A percentile compares a stretch with the other conserved stretches of the same genome.
Evolutionary conservation across 192 early-diverging fungal genomes (phyloP).

Genomic region (Linnemannia schmuckeri): DNA sequence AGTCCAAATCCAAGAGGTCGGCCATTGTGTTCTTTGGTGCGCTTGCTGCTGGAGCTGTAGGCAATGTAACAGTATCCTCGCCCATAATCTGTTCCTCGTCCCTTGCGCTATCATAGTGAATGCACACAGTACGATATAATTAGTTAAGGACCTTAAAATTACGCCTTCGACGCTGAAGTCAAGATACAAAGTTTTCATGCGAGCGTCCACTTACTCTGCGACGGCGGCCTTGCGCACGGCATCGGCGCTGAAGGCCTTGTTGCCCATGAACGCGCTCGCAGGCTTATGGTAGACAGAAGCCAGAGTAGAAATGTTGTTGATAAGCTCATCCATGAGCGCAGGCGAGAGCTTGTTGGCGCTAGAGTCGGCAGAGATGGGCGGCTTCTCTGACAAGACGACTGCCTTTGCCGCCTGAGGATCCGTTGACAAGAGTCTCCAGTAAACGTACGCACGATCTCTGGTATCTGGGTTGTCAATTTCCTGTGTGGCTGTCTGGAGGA

Average conservation of each 20-base stretch:
- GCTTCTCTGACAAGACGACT: constrained; percentile 91
- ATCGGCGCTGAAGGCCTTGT: constrained; percentile 70
- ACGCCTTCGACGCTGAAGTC: background rate
- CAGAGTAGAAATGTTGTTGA: constrained; percentile 87
- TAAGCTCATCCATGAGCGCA: constrained; percentile 86
- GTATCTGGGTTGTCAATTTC: constrained; percentile 95
- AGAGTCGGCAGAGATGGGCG: constrained; percentile 82
- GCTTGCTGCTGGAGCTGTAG: constrained; percentile 53
- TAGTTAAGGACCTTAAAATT: constrained; percentile 26
- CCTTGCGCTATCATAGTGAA: constrained; percentile 56
- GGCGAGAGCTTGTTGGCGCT: constrained; percentile 68
- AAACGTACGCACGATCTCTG: constrained; percentile 96
- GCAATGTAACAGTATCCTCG: constrained; percentile 58
- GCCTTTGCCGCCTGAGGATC: constrained; percentile 94
- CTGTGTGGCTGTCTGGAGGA: constrained; percentile 90
- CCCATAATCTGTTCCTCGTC: constrained; percentile 59
- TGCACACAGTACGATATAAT: background rate
- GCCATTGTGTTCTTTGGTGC: constrained; percentile 71
- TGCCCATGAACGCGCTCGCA: constrained; percentile 80
- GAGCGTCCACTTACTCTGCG: constrained; percentile 45
- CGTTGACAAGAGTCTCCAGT: constrained; percentile 96
- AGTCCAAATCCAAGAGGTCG: constrained; percentile 81
- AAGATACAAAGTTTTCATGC: background rate
- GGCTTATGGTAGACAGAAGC: constrained; percentile 98
- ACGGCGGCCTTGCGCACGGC: constrained; percentile 63